Base-by-base conservation (phyloP, 78 protist genomes). In the Dictyostelium capitatum region DNA sequence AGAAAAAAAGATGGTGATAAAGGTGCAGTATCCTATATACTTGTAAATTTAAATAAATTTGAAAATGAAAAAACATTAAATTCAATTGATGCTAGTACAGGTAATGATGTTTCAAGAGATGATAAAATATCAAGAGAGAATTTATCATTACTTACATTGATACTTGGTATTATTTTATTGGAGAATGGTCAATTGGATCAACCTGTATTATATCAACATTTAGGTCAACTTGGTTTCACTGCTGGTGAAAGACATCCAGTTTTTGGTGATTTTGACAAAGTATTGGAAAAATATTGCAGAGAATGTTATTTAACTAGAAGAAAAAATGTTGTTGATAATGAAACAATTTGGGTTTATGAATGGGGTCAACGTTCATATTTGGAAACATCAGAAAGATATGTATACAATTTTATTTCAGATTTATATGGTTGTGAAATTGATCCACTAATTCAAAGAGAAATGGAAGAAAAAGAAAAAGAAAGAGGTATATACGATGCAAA, bases 261-360 rank as follows among this genome's bases (percentile, higher is more conserved):
- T 0, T 87, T 75, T 64, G 93, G 93, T 47, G 93, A 87, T 6
- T 67, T 70, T 30, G 93, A 87, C 11, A 87, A 77, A 70, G 4
- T 32, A 30, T 30, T 87, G 12, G 93, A 87, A 50, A 15, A 37
- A 59, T 64, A 65, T 20, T 82, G 70, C 3, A 74, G 53, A 43
- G 84, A 87, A 47, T 12, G 12, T 2, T 87, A 77, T 20, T 43
- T 87, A 23, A n/a, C 65, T 3, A 47, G 54, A n/a, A 77, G 41
- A 19, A 59, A 77, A 32, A 23, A 46, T n/a, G 6, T 43, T 4
- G 20, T 25, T 4, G 81, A 72, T 25, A 54, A 74, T 17, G 47
- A 47, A 51, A 0, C 11, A 1, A 19, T 50, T 23, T 59, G 50
- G 47, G n/a, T 47, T 0, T 87, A 87, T 53, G 19, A 30, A 10